Conservation (phyloP, 169 alveolate species). For the Plasmodium vivax region DNA sequence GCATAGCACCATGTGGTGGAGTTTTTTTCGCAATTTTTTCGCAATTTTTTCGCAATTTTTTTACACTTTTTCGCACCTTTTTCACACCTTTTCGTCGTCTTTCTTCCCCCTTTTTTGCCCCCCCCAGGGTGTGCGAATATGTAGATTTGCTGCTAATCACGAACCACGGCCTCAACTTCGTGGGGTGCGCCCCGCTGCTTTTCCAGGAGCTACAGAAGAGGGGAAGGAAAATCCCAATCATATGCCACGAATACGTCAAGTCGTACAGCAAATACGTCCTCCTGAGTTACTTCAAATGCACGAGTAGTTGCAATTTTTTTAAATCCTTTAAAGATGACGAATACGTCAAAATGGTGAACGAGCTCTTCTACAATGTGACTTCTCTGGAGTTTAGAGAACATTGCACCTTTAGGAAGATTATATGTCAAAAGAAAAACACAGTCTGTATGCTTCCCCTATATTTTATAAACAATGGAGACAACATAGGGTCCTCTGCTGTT, state of each 20-base stretch:
- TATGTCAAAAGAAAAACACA: slow-evolving; percentile 15
- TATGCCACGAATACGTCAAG: slow-evolving; percentile 64
- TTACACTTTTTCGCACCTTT: too few species aligned
- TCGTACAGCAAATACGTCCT: slow-evolving; percentile 51
- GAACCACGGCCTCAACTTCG: slow-evolving; percentile 35
- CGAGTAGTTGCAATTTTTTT: slow-evolving; percentile 17
- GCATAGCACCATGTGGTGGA: background rate
- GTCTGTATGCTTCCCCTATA: slow-evolving; percentile 34
- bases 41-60: background rate
- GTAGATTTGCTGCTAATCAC: slow-evolving; percentile 36
- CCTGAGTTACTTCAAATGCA: slow-evolving; percentile 58
- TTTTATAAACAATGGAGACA: slow-evolving; percentile 66
- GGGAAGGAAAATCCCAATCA: slow-evolving; percentile 16
- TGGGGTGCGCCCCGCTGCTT: slow-evolving; percentile 45
- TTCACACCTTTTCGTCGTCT: background rate
- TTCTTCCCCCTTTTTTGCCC: background rate
- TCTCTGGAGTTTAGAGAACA: slow-evolving; percentile 53
- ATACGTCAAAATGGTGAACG: slow-evolving; percentile 40
- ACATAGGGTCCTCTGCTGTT: slow-evolving; percentile 66
- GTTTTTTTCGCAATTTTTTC: background rate
- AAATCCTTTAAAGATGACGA: slow-evolving; percentile 31
- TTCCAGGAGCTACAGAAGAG: slow-evolving; percentile 25
- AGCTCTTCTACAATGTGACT: slow-evolving; percentile 15
- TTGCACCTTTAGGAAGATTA: slow-evolving; percentile 34
- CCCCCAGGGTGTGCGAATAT: slow-evolving; percentile 58